These are phyloP conservation scores for Teratosphaeria nubilosa DNA, from an alignment of 2,329 filamentous ascomycete species.

Conservation along the genomic window DNA sequence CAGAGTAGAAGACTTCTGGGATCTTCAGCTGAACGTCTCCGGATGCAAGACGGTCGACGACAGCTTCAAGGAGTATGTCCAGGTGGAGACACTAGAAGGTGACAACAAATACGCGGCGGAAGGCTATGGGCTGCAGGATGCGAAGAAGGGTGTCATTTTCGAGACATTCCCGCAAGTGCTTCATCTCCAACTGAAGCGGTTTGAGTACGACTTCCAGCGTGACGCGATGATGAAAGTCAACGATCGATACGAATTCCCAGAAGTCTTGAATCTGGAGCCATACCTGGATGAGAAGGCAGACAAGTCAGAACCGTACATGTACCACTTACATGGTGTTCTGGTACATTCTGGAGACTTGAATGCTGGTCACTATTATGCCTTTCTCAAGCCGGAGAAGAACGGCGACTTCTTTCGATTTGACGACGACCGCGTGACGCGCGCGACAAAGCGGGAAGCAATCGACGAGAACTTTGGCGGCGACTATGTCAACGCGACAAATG, in stretches of 20 bases:
- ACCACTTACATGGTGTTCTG: conserved; percentile 87
- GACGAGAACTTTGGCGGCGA: conserved; percentile 97
- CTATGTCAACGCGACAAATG: conserved; percentile 49
- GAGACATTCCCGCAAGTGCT: conserved; percentile 88
- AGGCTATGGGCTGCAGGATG: conserved; percentile 85
- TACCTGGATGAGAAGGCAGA: conserved; percentile 83
- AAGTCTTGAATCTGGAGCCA: conserved; percentile 71
- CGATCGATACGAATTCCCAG: conserved; percentile 81
- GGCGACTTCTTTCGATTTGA: conserved; percentile 96
- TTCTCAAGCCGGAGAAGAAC: conserved; percentile 84
- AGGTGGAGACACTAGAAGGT: conserved; percentile 92
- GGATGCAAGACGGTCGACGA: conserved; percentile 88
- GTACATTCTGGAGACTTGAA: conserved; percentile 96
- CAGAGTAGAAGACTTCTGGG: conserved; percentile 95
- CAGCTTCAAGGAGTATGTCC: conserved; percentile 92
- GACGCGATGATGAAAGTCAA: conserved; percentile 99
- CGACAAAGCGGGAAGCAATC: conserved; percentile 79
- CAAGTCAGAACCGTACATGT: conserved; percentile 77
- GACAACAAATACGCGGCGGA: conserved; percentile 98
- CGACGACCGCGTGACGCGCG: conserved; percentile 92
- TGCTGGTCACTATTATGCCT: conserved; percentile 96
- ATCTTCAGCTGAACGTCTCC: conserved; percentile 92
- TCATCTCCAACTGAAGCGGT: conserved; percentile 90
- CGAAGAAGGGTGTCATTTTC: conserved; percentile 96
- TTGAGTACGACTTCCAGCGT: conserved; percentile 92